phyloP scores from a whole-genome alignment of 306 rosid genomes.

The Cyamopsis tetragonoloba region DNA sequence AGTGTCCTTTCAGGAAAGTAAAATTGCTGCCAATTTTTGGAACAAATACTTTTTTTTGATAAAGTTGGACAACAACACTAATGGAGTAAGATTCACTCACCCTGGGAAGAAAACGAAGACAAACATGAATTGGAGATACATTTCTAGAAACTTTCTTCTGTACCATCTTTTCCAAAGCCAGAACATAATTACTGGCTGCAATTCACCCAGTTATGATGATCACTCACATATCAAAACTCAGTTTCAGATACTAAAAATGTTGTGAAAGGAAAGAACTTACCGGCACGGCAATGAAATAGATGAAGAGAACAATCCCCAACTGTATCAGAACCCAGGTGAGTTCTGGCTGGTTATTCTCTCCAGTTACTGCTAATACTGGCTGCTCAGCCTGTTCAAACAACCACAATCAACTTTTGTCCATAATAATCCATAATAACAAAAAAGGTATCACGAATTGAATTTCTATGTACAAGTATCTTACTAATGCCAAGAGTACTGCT shows the following conservation, averaged over 20 bases:
- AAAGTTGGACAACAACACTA: neutral
- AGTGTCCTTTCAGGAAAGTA: neutral
- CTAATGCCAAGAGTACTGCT: conserved; percentile 62
- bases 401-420: conserved; percentile 7
- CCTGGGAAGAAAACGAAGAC: conserved; percentile 90
- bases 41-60: neutral
- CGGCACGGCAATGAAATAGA: conserved; percentile 64
- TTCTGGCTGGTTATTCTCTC: conserved; percentile 58
- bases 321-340: conserved; percentile 48
- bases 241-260: neutral
- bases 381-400: conserved; percentile 45
- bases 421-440: neutral
- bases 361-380: conserved; percentile 78
- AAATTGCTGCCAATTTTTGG: neutral
- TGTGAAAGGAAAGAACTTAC: conserved; percentile 40
- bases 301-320: conserved; percentile 53
- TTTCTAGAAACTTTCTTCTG: conserved; percentile 66
- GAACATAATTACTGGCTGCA: conserved; percentile 79
- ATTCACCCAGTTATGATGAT: conserved; percentile 5
- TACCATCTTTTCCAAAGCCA: conserved; percentile 94
- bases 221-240: neutral
- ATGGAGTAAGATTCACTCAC: conserved; percentile 34
- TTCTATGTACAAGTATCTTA: conserved; percentile 28
- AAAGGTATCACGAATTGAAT: neutral
- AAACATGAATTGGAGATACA: conserved; percentile 87